Base-by-base conservation (phyloP, 2,329 filamentous ascomycete genomes). In the Escovopsis sp. region DNA sequence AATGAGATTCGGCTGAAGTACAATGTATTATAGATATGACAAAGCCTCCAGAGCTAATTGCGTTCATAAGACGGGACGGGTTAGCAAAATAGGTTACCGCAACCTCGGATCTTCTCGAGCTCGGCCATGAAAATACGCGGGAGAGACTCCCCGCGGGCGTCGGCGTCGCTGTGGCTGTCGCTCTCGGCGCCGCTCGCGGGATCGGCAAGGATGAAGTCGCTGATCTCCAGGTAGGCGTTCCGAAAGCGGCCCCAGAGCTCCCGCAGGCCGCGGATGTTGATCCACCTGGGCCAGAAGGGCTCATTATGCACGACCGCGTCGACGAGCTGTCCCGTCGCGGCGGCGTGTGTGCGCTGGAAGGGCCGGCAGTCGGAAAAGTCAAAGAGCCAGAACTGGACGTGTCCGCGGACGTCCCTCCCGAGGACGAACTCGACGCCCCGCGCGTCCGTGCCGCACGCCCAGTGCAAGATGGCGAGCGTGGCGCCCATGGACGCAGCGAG, bases 381-480 rank as follows among this genome's bases (percentile, higher is more conserved):
- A 27, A 39, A 43, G n/a, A 46, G n/a, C 48, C 45, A 51, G 4
- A 51, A 28, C 9, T 19, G 34, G 4, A 37, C 29, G 2, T 27
- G 28, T 15, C n/a, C 33, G 13, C 38, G 30, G 6, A 30, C 34
- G 19, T 42, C 38, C 18, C 41, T 28, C 1, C 34, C 45, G 6
- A 52, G 27, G 8, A 39, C 34, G 11, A 51, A 50, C 16, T 47
- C 37, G 27, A 50, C 39, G 2, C 47, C 49, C 1, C 26, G 28
- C 4, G 36, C 49, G 19, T 52, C 49, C 1, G 49, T 17, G 11
- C 28, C 26, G 15, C 45, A 51, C 1, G 8, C 30, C 43, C 45
- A 51, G 35, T 52, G 49, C 1, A 51, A 28, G 4, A 50, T 41
- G 1, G 47, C 49, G 4, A 52, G 38, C 3, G 41, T 26, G 1